Base-by-base conservation (phyloP, 2,329 filamentous ascomycete species). In the Lecanicillium sp. region DNA sequence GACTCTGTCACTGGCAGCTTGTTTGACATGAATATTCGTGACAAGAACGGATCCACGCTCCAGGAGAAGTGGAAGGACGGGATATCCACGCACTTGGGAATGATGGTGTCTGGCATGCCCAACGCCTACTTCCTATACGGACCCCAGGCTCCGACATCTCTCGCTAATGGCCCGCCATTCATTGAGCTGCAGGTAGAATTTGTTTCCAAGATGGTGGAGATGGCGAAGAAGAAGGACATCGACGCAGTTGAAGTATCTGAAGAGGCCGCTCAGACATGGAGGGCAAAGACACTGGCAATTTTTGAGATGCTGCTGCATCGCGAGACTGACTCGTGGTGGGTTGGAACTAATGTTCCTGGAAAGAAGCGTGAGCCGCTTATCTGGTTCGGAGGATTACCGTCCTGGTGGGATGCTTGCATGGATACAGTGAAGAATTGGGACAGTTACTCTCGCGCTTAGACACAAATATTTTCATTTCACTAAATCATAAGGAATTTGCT, bases 71-170 rank as follows among this genome's bases (percentile, higher is more conserved):
- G 47, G 47, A 29, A 32, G 15, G 25, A 39, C 6, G 47, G 47
- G 12, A 41, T 52, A 15, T 13, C 33, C 30, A 52, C 49, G 4
- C 44, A 47, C 17, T 38, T 52, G 7, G 49, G 49, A 17, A 50
- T 52, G 43, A 48, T 51, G 49, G 25, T 44, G 2, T 37, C 46
- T 1, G 46, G 40, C 4, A 33, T 40, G 12, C 51, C 51, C 2
- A 53, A 50, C 6, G 45, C 45, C 13, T 52, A 52, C 18, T 31
- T 54, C 29, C 17, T 54, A 8, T 53, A 54, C 20, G 51, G 51
- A 2, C 52, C 50, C 3, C 50, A 52, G 42, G 44, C 44, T 10
- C 47, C 49, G 1, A 49, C 47, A 0, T 37, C 44, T 8, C 41
- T 45, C 14, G 35, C 44, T 9, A 51, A 52, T 17, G 46, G 42